Conservation (phyloP, 139 green algal species). For the Chlamydomonas applanata region DNA sequence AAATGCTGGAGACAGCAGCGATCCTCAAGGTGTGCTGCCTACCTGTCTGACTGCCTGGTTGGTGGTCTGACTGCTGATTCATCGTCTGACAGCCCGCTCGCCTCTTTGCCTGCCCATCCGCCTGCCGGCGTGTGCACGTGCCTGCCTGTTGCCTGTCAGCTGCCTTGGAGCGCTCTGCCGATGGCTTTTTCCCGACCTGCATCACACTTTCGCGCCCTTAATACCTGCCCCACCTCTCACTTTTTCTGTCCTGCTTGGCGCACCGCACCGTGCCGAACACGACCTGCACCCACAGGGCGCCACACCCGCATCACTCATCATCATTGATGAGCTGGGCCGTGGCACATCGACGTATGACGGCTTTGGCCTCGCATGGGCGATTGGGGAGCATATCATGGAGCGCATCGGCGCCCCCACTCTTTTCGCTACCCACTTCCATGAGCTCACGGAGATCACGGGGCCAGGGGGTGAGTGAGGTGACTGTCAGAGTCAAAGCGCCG, state of each 20-base stretch:
- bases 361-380: constrained; percentile 96
- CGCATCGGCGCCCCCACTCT: constrained; percentile 72
- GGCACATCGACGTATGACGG: constrained; percentile 96
- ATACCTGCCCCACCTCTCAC: constrained; percentile 78
- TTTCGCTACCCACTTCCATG: constrained; percentile 98
- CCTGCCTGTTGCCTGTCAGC: too few relatives aligned
- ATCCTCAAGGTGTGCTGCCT: constrained; percentile 69
- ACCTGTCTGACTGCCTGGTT: too few relatives aligned
- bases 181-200: too few relatives aligned
- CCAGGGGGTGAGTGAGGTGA: constrained; percentile 61
- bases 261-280: background rate
- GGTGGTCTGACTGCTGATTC: too few relatives aligned
- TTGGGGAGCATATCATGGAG: constrained; percentile 89
- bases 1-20: constrained; percentile 95
- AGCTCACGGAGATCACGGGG: constrained; percentile 84
- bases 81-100: too few relatives aligned
- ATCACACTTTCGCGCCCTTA: too few relatives aligned
- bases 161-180: too few relatives aligned
- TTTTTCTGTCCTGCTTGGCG: constrained; percentile 67
- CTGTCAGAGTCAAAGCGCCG: too few relatives aligned
- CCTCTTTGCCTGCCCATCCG: too few relatives aligned
- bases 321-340: constrained; percentile 96
- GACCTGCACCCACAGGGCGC: constrained; percentile 52
- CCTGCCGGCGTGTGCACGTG: too few relatives aligned
- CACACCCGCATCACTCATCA: constrained; percentile 77